Evolutionary conservation across 2,329 filamentous ascomycete species (phyloP), one percentile per base, ranked within the genome.

Genomic region (Claviceps humidiphila): DNA sequence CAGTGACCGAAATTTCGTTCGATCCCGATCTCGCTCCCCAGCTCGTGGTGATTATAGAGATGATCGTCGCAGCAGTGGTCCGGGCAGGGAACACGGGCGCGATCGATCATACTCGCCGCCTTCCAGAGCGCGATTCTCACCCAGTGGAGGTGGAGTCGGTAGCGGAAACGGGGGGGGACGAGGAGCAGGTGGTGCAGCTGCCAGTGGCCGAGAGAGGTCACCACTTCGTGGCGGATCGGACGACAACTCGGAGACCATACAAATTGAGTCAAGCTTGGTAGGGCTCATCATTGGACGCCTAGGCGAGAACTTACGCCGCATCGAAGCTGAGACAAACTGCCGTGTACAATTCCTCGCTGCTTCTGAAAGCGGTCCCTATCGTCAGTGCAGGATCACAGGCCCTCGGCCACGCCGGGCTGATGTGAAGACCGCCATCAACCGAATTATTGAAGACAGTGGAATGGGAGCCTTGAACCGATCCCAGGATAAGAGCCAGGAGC

Each of bases 251-350:
- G 89, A 95, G 70, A 86, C 84, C 24, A 89, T 95, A 58, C 80
- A 85, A 61, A 89, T 95, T 61, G 89, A 95, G 64, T 89, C 87
- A 22, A 87, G 82, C 60, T 76, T 95, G 47, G 89, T 95, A 50
- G 89, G 89, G 43, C 74, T 95, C 38, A 94, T 95, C 62, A 95
- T 95, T 63, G 89, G 89, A 51, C 82, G 89, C 55, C 86, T 90
- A 63, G 89, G 89, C 58, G 90, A 95, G 70, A 95, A 94, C 60
- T 73, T 95, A 44, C 78, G 88, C 58, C 83, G 87, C 54, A 88
- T 95, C 58, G 90, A 95, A 68, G 74, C 80, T 46, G 88, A 94
- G 60, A 89, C 85, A 47, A 81, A 81, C 51, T 90, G 89, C 60
- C 78, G 89, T 54, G 89, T 95, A 26, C 89, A 95, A 68, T 95